Percentiles rank a stretch among this genome's conserved stretches.
Evolutionary conservation across 129 eudicot genomes (phyloP).

Genomic region (Artemisia argyi): DNA sequence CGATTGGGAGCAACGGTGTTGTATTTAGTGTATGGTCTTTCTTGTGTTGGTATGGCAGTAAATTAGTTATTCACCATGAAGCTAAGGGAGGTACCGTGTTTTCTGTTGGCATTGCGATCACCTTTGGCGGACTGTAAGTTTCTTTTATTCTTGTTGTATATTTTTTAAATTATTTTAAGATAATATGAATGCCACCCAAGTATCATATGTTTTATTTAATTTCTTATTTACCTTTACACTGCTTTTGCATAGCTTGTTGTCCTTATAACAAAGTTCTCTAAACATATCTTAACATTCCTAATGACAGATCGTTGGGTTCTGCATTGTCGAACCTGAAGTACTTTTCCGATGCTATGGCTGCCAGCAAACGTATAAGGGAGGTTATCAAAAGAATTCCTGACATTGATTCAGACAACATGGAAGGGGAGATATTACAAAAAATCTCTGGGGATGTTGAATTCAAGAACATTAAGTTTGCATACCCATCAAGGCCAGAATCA

Average conservation of each 20-base stretch:
- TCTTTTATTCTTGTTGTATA: not conserved
- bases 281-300: slow-evolving; percentile 9
- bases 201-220: too few species aligned
- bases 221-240: not conserved
- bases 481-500: slow-evolving; percentile 63
- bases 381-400: slow-evolving; percentile 63
- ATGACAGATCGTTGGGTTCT: slow-evolving; percentile 71
- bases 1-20: slow-evolving; percentile 52
- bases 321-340: slow-evolving; percentile 62
- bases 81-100: slow-evolving; percentile 66
- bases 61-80: slow-evolving; percentile 54
- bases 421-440: slow-evolving; percentile 44
- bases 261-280: slow-evolving; percentile 26
- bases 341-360: slow-evolving; percentile 70
- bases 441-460: slow-evolving; percentile 60
- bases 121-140: slow-evolving; percentile 55
- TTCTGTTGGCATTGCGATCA: slow-evolving; percentile 49
- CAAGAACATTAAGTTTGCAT: slow-evolving; percentile 37
- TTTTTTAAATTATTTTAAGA: not conserved
- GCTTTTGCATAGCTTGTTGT: slow-evolving; percentile 13
- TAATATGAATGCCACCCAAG: slow-evolving; percentile 1
- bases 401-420: slow-evolving; percentile 65
- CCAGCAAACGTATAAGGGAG: slow-evolving; percentile 58
- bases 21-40: slow-evolving; percentile 50
- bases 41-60: slow-evolving; percentile 45